Base-by-base conservation (phyloP, 2,329 filamentous ascomycete genomes). In the Colletotrichum siamense region DNA sequence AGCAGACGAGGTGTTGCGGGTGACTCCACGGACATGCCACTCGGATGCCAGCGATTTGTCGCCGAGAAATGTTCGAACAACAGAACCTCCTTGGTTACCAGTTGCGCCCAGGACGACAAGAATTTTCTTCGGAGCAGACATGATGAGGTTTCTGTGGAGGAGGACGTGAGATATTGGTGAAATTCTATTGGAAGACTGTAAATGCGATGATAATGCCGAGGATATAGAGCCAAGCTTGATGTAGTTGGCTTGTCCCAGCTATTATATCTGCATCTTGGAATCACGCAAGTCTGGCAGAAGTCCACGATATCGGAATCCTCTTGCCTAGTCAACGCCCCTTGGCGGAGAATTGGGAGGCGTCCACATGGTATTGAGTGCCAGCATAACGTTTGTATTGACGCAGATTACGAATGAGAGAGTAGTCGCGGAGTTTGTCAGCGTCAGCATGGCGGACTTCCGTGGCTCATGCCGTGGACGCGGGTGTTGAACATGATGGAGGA, bases 1-100 rank as follows among this genome's bases (percentile, higher is more conserved):
- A 5, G 82, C 73, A 30, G 88, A 88, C 4, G 82, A 73, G 1
- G 86, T 77, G 75, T 90, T 84, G 36, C 89, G 86, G 22, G 88
- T 90, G 34, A 90, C 74, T 59, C 84, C 88, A 36, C 88, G 87
- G 55, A 91, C 39, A 22, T 57, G 62, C 73, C 69, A 75, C 12
- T 64, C 7, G 15, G 36, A 15, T 6, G 55, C 16, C n/a, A 71
- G 6, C 3, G 34, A 32, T 8, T 13, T 4, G 4, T 73, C 69
- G 1, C 4, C 16, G 18, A 75, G 15, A 8, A 75, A 75, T 0
- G 73, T 44, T 13, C 55, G 69, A 36, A 16, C 52, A 3, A 75
- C 69, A 0, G 73, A 75, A 3, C 73, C 73, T 4, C 73, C 73
- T 26, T 75, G 73, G 15, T n/a, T 63, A 3, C 69, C 73, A 1